Percentiles rank a stretch among this genome's conserved stretches.
Evolutionary conservation across 768 basidiomycete genomes (phyloP).

Genomic region (Jaapia argillacea): DNA sequence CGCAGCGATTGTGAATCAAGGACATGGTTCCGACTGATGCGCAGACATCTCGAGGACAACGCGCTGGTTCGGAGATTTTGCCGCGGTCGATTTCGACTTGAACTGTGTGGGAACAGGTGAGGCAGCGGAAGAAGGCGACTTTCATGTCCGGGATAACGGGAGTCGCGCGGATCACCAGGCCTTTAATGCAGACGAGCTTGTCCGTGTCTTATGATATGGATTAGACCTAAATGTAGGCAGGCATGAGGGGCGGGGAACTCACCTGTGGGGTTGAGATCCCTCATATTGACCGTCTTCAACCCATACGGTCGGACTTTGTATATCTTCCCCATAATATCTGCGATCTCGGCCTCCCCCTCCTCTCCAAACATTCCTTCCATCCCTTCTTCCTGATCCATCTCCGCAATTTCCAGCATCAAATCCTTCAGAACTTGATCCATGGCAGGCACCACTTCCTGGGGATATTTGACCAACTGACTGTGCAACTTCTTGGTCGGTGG

Average conservation of each 20-base stretch:
- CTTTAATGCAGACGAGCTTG: conserved; percentile 93
- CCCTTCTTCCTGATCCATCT: conserved; percentile 64
- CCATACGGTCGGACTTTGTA: conserved; percentile 95
- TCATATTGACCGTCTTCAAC: conserved; percentile 79
- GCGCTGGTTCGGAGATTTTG: conserved; percentile 86
- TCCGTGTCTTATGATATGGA: conserved; percentile 68
- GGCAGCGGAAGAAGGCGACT: conserved; percentile 95
- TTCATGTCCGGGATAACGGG: conserved; percentile 99
- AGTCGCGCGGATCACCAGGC: conserved; percentile 93
- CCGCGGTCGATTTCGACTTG: conserved; percentile 98
- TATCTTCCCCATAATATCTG: conserved; percentile 76
- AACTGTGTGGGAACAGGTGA: conserved; percentile 92
- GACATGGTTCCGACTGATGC: conserved; percentile 83
- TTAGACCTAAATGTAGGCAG: neutral
- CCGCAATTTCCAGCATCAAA: conserved; percentile 79
- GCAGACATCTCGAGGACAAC: conserved; percentile 92
- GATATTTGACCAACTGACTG: conserved; percentile 81
- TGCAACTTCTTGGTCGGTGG: conserved; percentile 78
- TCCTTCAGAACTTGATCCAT: conserved; percentile 97
- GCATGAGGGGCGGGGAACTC: conserved; percentile 9
- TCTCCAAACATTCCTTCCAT: conserved; percentile 67
- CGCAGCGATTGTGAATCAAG: conserved; percentile 93
- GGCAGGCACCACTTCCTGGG: conserved; percentile 93
- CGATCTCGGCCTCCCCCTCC: conserved; percentile 77
- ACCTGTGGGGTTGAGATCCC: conserved; percentile 91